Evolutionary conservation across 306 rosid species (phyloP).

Genomic region (Lathyrus oleraceus): DNA sequence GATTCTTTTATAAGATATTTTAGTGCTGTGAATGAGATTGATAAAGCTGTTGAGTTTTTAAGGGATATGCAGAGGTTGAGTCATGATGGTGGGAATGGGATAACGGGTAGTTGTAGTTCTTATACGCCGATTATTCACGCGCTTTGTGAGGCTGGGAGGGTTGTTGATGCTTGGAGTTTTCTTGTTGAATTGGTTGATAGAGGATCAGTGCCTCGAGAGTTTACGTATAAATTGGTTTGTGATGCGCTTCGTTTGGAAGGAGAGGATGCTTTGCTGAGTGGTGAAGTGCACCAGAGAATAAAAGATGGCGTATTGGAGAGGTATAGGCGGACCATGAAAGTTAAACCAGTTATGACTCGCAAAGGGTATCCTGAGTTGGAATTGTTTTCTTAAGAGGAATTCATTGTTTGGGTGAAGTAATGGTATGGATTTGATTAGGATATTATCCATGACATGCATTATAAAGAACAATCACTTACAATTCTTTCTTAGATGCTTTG

Average conservation of each 20-base stretch:
- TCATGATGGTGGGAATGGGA: constrained; percentile 38
- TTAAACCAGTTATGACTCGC: constrained; percentile 68
- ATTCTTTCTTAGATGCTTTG: not conserved
- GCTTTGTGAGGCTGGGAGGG: constrained; percentile 71
- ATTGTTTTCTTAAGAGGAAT: not conserved
- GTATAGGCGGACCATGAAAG: constrained; percentile 48
- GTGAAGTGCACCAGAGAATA: constrained; percentile 54
- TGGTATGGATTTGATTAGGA: not conserved
- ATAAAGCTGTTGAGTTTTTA: constrained; percentile 67
- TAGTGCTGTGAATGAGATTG: constrained; percentile 80
- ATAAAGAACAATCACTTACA: not conserved
- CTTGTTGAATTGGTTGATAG: constrained; percentile 72
- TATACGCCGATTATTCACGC: constrained; percentile 83
- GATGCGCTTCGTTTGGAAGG: constrained; percentile 50
- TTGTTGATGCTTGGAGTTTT: constrained; percentile 61
- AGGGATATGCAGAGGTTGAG: constrained; percentile 63
- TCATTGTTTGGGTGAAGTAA: not conserved
- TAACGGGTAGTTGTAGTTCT: constrained; percentile 60
- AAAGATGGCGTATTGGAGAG: constrained; percentile 57
- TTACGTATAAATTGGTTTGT: constrained; percentile 69
- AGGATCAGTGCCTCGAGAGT: constrained; percentile 75
- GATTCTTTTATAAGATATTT: constrained; percentile 73
- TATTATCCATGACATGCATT: not conserved
- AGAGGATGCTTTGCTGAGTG: constrained; percentile 43
- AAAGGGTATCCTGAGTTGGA: constrained; percentile 59